Base-by-base conservation (phyloP, 2,329 filamentous ascomycete species). In the Aspergillus ruber region DNA sequence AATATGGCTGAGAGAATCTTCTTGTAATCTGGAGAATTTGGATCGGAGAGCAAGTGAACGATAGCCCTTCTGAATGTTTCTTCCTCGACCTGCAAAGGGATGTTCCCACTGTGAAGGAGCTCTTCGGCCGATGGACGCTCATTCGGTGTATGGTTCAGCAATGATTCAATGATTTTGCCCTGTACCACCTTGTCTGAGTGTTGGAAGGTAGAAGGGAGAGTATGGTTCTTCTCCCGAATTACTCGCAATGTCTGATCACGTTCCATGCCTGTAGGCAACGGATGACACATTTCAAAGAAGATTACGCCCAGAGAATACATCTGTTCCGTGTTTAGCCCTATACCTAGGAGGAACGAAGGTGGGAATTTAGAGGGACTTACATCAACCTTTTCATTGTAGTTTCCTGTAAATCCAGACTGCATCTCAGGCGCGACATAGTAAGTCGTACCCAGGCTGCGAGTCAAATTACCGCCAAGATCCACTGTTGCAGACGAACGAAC, bases 291-390 rank as follows among this genome's bases (percentile, higher is more conserved):
- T 68, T 98, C 93, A 57, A 96, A 97, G 71, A 98, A 95, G 48
- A 98, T 97, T 53, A 98, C 87, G 0, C 93, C 93, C 38, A 98
- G 76, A 0, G 91, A 96, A 64, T 93, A 98, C 91, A 98, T 97
- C 79, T 66, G 45, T 39, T 13, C n/a, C 17, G 50, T 38, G 48
- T 42, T n/a, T 18, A 20, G 17, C 17, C 29, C 12, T 45, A 10
- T 15, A 27, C 38, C 25, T 40, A 7, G 6, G 18, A 32, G n/a
- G n/a, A n/a, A n/a, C n/a, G n/a, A n/a, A n/a, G n/a, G n/a, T n/a
- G n/a, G n/a, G n/a, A n/a, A n/a, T n/a, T n/a, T n/a, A n/a, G n/a
- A n/a, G n/a, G n/a, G n/a, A n/a, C 82, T 74, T 68, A 84, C 82
- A 72, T 98, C 93, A 1, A 97, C 90, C 67, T 96, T 97, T 48